Evolutionary conservation across 768 basidiomycete species (phyloP).

Genomic region (Rhodosporidiobolus sp.): DNA sequence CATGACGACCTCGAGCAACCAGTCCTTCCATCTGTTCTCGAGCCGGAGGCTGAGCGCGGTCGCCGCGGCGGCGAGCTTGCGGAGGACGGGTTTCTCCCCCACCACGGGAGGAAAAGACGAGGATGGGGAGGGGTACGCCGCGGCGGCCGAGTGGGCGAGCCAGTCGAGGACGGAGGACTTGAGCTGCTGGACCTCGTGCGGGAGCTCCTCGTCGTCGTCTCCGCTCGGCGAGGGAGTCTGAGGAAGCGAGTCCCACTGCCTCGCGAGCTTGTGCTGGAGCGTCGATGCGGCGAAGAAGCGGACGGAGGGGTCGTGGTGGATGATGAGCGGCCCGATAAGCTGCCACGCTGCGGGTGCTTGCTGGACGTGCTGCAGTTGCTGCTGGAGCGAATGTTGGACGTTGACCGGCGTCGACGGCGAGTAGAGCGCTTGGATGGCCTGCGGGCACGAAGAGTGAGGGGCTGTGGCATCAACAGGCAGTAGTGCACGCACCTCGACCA

Average conservation of each 20-base stretch:
- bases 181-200: background rate
- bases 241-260: constrained; percentile 14
- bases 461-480: no score
- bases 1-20: constrained; percentile 31
- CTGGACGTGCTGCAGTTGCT: constrained; percentile 18
- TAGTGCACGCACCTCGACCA: constrained; percentile 7
- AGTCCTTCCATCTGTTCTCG: constrained; percentile 23
- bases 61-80: constrained; percentile 14
- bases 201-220: background rate
- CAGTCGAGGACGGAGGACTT: constrained; percentile 23
- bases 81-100: constrained; percentile 29
- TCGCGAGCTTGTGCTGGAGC: constrained; percentile 19
- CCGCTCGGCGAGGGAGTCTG: background rate
- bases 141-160: constrained; percentile 13
- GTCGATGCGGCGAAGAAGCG: constrained; percentile 36
- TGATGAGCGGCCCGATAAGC: constrained; percentile 19
- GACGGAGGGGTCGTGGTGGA: constrained; percentile 18
- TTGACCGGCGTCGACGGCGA: constrained; percentile 18
- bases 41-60: constrained; percentile 13
- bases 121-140: constrained; percentile 2
- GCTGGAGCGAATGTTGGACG: constrained; percentile 5
- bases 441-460: background rate
- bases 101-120: no score
- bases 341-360: constrained; percentile 9
- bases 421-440: constrained; percentile 31